Evolutionary conservation across 495 filamentous ascomycete genomes (phyloP).

Genomic region (Neurospora cerealis): DNA sequence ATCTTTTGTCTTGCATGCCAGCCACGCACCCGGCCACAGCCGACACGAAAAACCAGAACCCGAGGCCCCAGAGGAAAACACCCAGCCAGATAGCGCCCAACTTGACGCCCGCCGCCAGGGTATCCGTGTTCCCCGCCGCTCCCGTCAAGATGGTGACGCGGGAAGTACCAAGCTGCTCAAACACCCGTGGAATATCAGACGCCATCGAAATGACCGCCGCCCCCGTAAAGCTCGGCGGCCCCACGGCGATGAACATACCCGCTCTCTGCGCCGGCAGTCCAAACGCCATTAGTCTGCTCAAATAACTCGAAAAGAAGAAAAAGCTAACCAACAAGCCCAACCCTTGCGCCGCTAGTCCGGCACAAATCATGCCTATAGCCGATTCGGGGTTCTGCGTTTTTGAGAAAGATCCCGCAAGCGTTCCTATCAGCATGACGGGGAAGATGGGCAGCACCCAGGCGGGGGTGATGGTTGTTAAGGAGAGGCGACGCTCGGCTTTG

Average conservation of each 20-base stretch:
- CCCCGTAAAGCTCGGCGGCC: constrained; percentile 58
- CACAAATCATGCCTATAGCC: constrained; percentile 35
- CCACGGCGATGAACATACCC: constrained; percentile 66
- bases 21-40: constrained; percentile 44
- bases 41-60: constrained; percentile 62
- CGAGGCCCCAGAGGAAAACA: constrained; percentile 60
- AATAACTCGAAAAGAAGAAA: constrained; percentile 46
- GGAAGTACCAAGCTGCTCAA: background rate
- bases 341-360: constrained; percentile 42
- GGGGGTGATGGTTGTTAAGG: constrained; percentile 35
- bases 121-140: background rate
- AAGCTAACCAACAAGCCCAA: constrained; percentile 39
- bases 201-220: constrained; percentile 59
- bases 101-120: constrained; percentile 29
- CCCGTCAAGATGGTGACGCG: background rate
- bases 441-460: constrained; percentile 49
- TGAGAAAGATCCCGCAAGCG: constrained; percentile 33
- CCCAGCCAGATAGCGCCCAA: constrained; percentile 41
- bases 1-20: constrained; percentile 40
- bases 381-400: constrained; percentile 25
- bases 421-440: constrained; percentile 44
- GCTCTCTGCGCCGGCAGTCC: constrained; percentile 47
- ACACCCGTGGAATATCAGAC: constrained; percentile 26
- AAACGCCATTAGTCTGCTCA: constrained; percentile 48
- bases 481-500: constrained; percentile 24